These are phyloP conservation scores for Apiotrichum akiyoshidainum DNA, from an alignment of 1,284 basidiomycete genomes.

Conservation along the genomic window DNA sequence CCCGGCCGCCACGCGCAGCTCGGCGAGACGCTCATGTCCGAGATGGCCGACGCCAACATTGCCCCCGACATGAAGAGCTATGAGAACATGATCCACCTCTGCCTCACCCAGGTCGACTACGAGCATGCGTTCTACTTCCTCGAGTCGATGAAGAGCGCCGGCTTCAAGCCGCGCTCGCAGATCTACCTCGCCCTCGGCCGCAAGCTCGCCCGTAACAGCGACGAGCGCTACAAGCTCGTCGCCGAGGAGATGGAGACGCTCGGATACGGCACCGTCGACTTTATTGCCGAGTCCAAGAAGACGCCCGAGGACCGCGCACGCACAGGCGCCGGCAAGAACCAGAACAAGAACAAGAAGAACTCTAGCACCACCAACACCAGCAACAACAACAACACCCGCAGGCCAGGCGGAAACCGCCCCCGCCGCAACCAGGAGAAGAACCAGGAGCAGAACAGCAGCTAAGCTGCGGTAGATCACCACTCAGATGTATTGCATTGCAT, in stretches of 20 bases:
- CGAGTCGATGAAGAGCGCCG: conserved; percentile 73
- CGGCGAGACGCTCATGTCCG: conserved; percentile 39
- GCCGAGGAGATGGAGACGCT: conserved; percentile 65
- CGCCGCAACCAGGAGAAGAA: neutral
- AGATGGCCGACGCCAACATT: conserved; percentile 46
- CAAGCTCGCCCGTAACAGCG: conserved; percentile 60
- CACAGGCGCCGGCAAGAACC: neutral
- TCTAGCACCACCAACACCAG: neutral
- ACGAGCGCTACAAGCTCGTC: conserved; percentile 64
- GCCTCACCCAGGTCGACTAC: conserved; percentile 66
- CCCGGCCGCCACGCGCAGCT: conserved; percentile 30
- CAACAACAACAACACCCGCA: neutral
- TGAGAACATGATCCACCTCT: conserved; percentile 64
- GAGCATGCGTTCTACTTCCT: conserved; percentile 84
- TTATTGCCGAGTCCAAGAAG: conserved; percentile 1
- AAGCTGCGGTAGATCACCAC: neutral
- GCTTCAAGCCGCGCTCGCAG: conserved; percentile 56
- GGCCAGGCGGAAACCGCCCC: neutral
- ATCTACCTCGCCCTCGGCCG: conserved; percentile 64
- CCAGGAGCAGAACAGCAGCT: neutral
- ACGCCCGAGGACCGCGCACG: no score
- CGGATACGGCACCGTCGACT: conserved; percentile 47
- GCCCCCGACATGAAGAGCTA: conserved; percentile 62
- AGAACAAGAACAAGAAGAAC: no score
- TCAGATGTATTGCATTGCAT: conserved; percentile 14